A percentile compares a stretch with the other conserved stretches of the same genome.
Conservation (phyloP, 2,329 filamentous ascomycete species). For the Neofusicoccum sp. region DNA sequence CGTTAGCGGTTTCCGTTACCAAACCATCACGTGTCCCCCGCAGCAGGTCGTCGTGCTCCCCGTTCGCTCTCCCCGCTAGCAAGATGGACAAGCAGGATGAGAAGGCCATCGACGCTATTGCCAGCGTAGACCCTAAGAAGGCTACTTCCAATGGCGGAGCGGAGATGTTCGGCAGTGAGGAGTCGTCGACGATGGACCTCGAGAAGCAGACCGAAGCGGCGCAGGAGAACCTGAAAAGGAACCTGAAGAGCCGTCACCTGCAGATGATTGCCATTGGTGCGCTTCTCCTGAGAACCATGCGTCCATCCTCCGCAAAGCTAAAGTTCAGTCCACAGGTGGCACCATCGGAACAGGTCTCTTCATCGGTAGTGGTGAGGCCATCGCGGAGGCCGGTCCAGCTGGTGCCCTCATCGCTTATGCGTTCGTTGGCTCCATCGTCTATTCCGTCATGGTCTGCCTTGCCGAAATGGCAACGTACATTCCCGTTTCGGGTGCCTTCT, state of each 20-base stretch:
- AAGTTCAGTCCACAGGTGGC: slow-evolving; percentile 27
- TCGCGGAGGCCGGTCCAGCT: slow-evolving; percentile 49
- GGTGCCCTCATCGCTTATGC: slow-evolving; percentile 48
- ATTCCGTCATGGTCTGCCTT: slow-evolving; percentile 66
- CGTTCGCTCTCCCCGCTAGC: neutral
- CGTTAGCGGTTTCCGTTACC: slow-evolving; percentile 15
- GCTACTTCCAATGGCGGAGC: neutral
- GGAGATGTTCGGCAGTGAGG: slow-evolving; percentile 11
- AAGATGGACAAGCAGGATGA: slow-evolving; percentile 13
- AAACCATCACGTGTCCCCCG: slow-evolving; percentile 9
- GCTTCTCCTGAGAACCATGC: slow-evolving; percentile 15
- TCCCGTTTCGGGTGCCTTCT: slow-evolving; percentile 74
- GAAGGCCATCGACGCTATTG: slow-evolving; percentile 15
- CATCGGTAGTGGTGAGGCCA: slow-evolving; percentile 49
- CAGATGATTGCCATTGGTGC: slow-evolving; percentile 41
- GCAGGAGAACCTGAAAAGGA: slow-evolving; percentile 31
- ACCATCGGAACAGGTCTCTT: slow-evolving; percentile 56
- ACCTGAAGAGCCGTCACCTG: slow-evolving; percentile 37
- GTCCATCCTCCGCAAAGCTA: neutral
- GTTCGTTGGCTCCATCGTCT: slow-evolving; percentile 67
- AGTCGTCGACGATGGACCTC: slow-evolving; percentile 24
- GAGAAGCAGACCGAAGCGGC: slow-evolving; percentile 34
- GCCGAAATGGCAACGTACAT: slow-evolving; percentile 74
- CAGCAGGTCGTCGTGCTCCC: neutral
- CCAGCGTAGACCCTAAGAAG: slow-evolving; percentile 2